Percentiles rank a stretch among this genome's conserved stretches.
phyloP scores from a whole-genome alignment of 2,329 filamentous ascomycete species.

The Trichophaea hybrida region DNA sequence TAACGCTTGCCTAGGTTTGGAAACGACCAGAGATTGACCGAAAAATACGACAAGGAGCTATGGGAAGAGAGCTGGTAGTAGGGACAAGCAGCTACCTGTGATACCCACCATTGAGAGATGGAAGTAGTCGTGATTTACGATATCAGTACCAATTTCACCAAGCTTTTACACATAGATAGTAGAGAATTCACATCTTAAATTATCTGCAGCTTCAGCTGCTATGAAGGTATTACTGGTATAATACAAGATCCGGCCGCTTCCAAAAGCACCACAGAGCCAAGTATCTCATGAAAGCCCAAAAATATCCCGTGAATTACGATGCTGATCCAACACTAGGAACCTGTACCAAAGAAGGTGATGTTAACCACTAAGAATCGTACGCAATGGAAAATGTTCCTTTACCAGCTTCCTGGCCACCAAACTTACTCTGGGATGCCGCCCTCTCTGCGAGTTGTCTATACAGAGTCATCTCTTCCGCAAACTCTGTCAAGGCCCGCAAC shows the following conservation, averaged over 20 bases:
- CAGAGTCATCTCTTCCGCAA: slow-evolving; percentile 75
- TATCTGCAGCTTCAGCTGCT: too few species aligned
- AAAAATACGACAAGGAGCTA: slow-evolving; percentile 69
- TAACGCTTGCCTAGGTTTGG: slow-evolving; percentile 41
- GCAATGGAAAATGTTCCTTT: not conserved
- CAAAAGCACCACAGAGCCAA: too few species aligned
- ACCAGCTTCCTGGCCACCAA: not conserved
- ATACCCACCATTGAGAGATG: too few species aligned
- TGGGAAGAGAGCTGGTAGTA: slow-evolving; percentile 47
- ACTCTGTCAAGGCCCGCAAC: slow-evolving; percentile 69
- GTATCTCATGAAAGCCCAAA: too few species aligned
- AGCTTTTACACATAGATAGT: too few species aligned
- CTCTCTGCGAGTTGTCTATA: slow-evolving; percentile 21
- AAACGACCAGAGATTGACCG: slow-evolving; percentile 63
- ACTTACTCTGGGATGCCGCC: not conserved
- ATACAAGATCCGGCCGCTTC: too few species aligned
- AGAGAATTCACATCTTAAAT: too few species aligned
- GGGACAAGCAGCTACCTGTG: too few species aligned
- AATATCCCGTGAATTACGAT: too few species aligned
- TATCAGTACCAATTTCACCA: too few species aligned
- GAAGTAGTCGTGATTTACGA: too few species aligned
- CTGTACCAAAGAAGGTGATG: not conserved
- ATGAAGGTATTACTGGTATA: too few species aligned
- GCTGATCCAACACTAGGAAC: not conserved
- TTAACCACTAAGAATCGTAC: not conserved